phyloP scores from a whole-genome alignment of 345 rosid species.

The Lumnitzera racemosa region DNA sequence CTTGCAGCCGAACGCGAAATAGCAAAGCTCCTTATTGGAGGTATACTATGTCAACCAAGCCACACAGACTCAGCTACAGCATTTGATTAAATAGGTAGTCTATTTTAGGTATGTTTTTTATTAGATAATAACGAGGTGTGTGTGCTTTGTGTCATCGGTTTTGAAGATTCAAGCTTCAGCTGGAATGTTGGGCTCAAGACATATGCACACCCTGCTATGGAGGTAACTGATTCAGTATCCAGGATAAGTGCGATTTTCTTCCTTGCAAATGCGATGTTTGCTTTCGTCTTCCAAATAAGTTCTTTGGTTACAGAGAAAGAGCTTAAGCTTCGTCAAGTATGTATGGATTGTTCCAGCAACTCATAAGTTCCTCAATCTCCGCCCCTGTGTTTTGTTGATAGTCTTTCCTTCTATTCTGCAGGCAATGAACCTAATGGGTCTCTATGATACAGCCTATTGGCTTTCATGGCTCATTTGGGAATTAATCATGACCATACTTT shows the following conservation, averaged over 20 bases:
- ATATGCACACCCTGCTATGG: slow-evolving; percentile 72
- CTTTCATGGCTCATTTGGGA: slow-evolving; percentile 90
- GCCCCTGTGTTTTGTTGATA: no score
- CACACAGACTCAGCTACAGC: no score
- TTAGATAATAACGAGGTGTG: no score
- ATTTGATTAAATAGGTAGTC: no score
- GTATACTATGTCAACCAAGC: slow-evolving; percentile 19
- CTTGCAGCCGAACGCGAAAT: slow-evolving; percentile 90
- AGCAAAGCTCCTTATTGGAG: slow-evolving; percentile 68
- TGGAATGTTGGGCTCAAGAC: slow-evolving; percentile 80
- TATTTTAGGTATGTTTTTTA: no score
- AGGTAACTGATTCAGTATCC: background rate
- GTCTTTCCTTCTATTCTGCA: slow-evolving; percentile 17
- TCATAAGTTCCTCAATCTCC: no score
- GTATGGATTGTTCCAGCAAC: no score
- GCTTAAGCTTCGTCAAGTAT: slow-evolving; percentile 94
- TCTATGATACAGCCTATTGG: slow-evolving; percentile 86
- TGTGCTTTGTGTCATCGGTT: background rate
- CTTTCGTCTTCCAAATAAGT: slow-evolving; percentile 76
- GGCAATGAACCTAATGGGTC: slow-evolving; percentile 89
- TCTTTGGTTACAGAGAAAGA: slow-evolving; percentile 79
- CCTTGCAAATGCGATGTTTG: slow-evolving; percentile 87
- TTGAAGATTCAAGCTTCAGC: slow-evolving; percentile 53
- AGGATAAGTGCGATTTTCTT: slow-evolving; percentile 45
- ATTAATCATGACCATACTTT: slow-evolving; percentile 47